Conservation (phyloP, 441 rosid genomes). For the Brassica balearica region DNA sequence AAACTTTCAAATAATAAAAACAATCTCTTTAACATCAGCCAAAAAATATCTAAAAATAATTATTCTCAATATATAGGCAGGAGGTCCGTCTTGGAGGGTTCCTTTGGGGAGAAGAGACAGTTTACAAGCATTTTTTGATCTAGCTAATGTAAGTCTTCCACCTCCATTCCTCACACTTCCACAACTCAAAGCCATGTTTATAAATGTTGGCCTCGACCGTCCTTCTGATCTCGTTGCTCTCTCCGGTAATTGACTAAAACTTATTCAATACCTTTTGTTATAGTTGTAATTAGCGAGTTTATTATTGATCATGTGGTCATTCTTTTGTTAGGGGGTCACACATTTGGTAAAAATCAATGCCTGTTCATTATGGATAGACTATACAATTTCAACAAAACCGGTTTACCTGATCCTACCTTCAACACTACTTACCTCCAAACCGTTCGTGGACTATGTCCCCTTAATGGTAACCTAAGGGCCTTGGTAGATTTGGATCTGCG, state of each 20-base stretch:
- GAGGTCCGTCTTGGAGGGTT: conserved; percentile 61
- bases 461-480: conserved; percentile 48
- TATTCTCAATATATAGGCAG: conserved; percentile 44
- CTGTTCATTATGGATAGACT: conserved; percentile 47
- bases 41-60: not conserved
- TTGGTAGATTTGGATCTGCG: conserved; percentile 54
- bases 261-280: not conserved
- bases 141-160: conserved; percentile 50
- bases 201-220: conserved; percentile 52
- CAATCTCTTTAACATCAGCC: not conserved
- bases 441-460: conserved; percentile 56
- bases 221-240: conserved; percentile 66
- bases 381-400: conserved; percentile 56
- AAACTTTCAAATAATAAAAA: not conserved
- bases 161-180: conserved; percentile 44
- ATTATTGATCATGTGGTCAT: not conserved
- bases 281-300: not conserved
- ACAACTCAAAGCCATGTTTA: conserved; percentile 44
- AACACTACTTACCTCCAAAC: conserved; percentile 48
- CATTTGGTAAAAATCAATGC: conserved; percentile 67
- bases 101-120: conserved; percentile 68
- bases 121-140: conserved; percentile 46
- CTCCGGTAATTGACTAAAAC: conserved; percentile 49
- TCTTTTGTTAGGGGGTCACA: conserved; percentile 59
- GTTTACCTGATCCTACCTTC: conserved; percentile 60